A percentile compares a stretch with the other conserved stretches of the same genome.
These are phyloP conservation scores for Panaeolus papilionaceus DNA, from an alignment of 768 basidiomycete genomes.

Conservation along the genomic window DNA sequence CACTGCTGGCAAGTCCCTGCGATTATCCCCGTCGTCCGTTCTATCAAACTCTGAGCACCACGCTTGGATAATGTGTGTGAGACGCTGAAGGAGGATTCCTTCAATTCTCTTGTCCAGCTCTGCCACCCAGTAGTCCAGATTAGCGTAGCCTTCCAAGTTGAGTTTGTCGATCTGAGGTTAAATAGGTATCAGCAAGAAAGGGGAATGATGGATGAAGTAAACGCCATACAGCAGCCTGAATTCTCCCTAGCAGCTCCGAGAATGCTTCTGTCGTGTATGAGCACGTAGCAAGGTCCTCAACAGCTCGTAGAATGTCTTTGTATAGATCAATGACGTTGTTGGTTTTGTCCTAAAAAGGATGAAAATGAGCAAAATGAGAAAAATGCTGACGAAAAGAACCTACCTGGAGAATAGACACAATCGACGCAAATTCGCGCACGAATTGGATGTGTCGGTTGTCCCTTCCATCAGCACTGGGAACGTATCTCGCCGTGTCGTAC, in stretches of 20 bases:
- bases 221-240: conserved; percentile 81
- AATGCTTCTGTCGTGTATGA: conserved; percentile 87
- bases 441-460: conserved; percentile 94
- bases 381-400: conserved; percentile 19
- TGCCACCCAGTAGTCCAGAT: conserved; percentile 91
- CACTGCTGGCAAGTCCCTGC: conserved; percentile 48
- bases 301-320: conserved; percentile 80
- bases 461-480: conserved; percentile 71
- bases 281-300: conserved; percentile 90
- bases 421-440: conserved; percentile 93
- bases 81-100: conserved; percentile 72
- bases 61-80: conserved; percentile 78
- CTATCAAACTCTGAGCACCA: conserved; percentile 92
- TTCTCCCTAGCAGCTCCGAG: conserved; percentile 71
- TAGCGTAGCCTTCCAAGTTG: conserved; percentile 95
- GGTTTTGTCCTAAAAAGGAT: conserved; percentile 77
- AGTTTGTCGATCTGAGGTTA: conserved; percentile 81
- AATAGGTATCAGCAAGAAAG: background rate
- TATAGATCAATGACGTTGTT: conserved; percentile 93
- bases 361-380: conserved; percentile 10
- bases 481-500: conserved; percentile 83
- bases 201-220: background rate
- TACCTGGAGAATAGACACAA: conserved; percentile 90
- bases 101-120: conserved; percentile 88
- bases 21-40: conserved; percentile 66